Evolutionary conservation across 176 grass and related monocot species (phyloP).

Genomic region (Hordeum marinum): DNA sequence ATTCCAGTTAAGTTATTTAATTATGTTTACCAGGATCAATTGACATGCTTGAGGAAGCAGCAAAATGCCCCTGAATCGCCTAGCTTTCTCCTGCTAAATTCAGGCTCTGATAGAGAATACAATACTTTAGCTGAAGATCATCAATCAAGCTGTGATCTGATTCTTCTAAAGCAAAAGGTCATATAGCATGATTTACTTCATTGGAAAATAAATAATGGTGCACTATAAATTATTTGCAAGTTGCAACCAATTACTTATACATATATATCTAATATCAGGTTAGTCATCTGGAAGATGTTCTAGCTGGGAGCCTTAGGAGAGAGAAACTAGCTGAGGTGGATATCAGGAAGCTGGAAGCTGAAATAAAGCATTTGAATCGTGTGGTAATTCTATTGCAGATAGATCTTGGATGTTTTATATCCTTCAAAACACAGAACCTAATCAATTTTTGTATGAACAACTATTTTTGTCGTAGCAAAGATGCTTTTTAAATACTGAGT

Average conservation of each 20-base stretch:
- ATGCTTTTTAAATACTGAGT: neutral
- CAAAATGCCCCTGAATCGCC: slow-evolving; percentile 37
- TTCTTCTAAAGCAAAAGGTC: slow-evolving; percentile 64
- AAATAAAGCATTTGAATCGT: slow-evolving; percentile 76
- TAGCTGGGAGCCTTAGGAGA: slow-evolving; percentile 77
- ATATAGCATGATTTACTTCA: neutral
- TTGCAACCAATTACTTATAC: neutral
- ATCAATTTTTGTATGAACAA: neutral
- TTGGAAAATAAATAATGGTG: slow-evolving; percentile 17
- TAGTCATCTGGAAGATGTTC: slow-evolving; percentile 63
- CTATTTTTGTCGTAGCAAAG: neutral
- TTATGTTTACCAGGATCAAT: slow-evolving; percentile 47
- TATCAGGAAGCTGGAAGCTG: slow-evolving; percentile 59
- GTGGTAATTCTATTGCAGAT: slow-evolving; percentile 50
- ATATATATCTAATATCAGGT: slow-evolving; percentile 41
- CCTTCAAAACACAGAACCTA: slow-evolving; percentile 5
- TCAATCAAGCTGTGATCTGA: slow-evolving; percentile 38
- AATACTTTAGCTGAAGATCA: slow-evolving; percentile 36
- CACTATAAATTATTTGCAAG: neutral
- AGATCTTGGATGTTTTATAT: slow-evolving; percentile 1
- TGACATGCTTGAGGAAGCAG: slow-evolving; percentile 62
- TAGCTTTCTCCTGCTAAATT: slow-evolving; percentile 43
- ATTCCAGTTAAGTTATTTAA: slow-evolving; percentile 5
- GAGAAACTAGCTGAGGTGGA: slow-evolving; percentile 64
- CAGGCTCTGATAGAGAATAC: slow-evolving; percentile 34